A percentile compares a stretch with the other conserved stretches of the same genome.
phyloP scores from a whole-genome alignment of 495 filamentous ascomycete species.

The Rhizodiscina lignyota region DNA sequence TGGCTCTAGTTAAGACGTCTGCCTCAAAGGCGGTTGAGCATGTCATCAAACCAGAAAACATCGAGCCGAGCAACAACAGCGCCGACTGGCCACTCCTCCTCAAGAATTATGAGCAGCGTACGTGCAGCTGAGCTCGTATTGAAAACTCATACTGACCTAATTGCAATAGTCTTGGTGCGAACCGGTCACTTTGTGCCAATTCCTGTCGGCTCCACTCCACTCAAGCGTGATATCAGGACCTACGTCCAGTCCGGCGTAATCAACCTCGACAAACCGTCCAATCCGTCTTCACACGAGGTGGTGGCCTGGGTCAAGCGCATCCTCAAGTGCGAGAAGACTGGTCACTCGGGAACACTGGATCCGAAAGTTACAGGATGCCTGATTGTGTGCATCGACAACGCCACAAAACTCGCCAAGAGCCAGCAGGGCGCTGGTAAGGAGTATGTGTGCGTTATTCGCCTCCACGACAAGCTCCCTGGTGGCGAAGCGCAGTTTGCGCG shows the following conservation, averaged over 20 bases:
- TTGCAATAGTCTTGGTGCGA: constrained; percentile 53
- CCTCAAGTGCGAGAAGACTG: constrained; percentile 76
- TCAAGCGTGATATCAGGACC: constrained; percentile 83
- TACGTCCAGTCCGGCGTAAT: constrained; percentile 95
- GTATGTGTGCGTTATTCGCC: constrained; percentile 70
- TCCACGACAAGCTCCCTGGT: constrained; percentile 83
- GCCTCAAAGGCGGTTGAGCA: background rate
- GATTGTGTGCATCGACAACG: constrained; percentile 35
- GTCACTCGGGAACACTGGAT: constrained; percentile 93
- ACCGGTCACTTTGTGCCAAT: constrained; percentile 92
- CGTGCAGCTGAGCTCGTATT: constrained; percentile 12
- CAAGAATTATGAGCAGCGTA: constrained; percentile 78
- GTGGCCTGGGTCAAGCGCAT: constrained; percentile 98
- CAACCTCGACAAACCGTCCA: constrained; percentile 95
- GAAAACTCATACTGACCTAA: constrained; percentile 3
- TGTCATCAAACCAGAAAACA: background rate
- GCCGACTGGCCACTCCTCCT: constrained; percentile 67
- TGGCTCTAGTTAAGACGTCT: no score
- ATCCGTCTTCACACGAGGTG: constrained; percentile 95
- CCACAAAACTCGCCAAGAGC: constrained; percentile 91
- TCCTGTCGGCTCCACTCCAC: constrained; percentile 67
- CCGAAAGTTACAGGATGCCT: constrained; percentile 88
- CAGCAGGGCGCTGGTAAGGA: constrained; percentile 96
- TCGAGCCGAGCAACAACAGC: background rate
- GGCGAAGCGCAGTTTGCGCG: constrained; percentile 77